phyloP scores from a whole-genome alignment of 169 alveolate species.

The Pseudocohnilembus persalinus region DNA sequence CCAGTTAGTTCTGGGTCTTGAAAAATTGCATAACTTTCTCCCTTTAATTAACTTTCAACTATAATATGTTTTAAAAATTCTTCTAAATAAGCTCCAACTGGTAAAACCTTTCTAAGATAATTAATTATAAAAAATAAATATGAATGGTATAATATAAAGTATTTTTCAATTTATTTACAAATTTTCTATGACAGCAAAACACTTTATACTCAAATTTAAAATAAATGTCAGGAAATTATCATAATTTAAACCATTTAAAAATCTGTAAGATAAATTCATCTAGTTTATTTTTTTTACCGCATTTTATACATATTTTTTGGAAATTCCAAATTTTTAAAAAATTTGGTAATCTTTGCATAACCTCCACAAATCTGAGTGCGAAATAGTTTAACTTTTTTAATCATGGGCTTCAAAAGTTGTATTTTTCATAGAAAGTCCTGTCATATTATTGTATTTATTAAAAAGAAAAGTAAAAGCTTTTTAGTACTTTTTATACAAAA shows the following conservation, averaged over 20 bases:
- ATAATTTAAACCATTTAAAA: conserved; percentile 4
- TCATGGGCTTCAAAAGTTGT: conserved; percentile 26
- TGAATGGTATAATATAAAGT: conserved; percentile 7
- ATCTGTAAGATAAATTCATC: not conserved
- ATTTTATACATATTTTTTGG: conserved; percentile 8
- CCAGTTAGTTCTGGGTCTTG: no score
- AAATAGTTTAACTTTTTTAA: conserved; percentile 19
- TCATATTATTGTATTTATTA: conserved; percentile 60
- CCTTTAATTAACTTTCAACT: conserved; percentile 18
- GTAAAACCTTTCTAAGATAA: conserved; percentile 17
- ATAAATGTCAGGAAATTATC: conserved; percentile 22
- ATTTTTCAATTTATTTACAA: not conserved
- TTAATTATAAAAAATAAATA: not conserved
- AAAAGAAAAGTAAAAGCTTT: conserved; percentile 50
- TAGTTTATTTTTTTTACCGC: conserved; percentile 23
- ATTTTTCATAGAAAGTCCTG: conserved; percentile 29
- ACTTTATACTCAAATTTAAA: not conserved
- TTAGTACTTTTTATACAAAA: conserved; percentile 35
- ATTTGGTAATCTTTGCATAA: conserved; percentile 27
- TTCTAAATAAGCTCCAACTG: not conserved
- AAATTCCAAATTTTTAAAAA: not conserved
- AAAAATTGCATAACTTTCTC: conserved; percentile 11
- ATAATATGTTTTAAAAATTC: conserved; percentile 17
- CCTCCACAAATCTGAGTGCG: conserved; percentile 30
- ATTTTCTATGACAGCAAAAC: conserved; percentile 7